These are phyloP conservation scores for Penicillium sp. DNA, from an alignment of 2,329 filamentous ascomycete genomes.

Conservation along the genomic window DNA sequence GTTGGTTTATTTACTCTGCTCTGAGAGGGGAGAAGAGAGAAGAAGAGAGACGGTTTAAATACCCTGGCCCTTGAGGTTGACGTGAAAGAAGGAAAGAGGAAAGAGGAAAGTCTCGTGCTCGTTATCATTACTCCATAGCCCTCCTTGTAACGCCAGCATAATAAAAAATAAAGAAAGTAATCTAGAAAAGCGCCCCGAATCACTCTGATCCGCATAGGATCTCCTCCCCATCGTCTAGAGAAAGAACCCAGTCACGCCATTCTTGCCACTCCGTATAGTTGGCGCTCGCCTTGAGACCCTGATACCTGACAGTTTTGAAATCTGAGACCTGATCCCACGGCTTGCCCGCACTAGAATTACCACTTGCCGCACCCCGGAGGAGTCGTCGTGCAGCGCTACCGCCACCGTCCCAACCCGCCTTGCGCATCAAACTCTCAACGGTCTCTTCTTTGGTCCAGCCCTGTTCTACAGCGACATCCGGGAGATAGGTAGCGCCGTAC, in stretches of 20 bases:
- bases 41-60: no score
- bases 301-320: slow-evolving; percentile 79
- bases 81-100: no score
- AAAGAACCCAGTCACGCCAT: slow-evolving; percentile 73
- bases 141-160: not conserved
- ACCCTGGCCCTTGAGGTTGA: no score
- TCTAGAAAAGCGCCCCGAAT: slow-evolving; percentile 1
- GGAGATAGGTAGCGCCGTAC: slow-evolving; percentile 86
- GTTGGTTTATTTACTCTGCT: no score
- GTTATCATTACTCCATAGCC: not conserved
- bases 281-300: slow-evolving; percentile 75
- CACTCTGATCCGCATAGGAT: slow-evolving; percentile 18
- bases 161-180: not conserved
- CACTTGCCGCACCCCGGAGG: slow-evolving; percentile 40
- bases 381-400: slow-evolving; percentile 42
- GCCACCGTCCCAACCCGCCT: slow-evolving; percentile 83
- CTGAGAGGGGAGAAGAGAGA: no score
- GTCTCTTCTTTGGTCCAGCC: slow-evolving; percentile 95
- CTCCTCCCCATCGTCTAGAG: slow-evolving; percentile 32
- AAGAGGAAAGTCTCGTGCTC: no score
- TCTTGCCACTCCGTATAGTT: slow-evolving; percentile 73
- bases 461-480: slow-evolving; percentile 88
- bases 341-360: slow-evolving; percentile 19
- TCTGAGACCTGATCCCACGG: slow-evolving; percentile 75
- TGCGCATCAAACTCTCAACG: slow-evolving; percentile 84